Conservation (phyloP, 192 early-diverging fungal genomes). For the Coemansia sp. region DNA sequence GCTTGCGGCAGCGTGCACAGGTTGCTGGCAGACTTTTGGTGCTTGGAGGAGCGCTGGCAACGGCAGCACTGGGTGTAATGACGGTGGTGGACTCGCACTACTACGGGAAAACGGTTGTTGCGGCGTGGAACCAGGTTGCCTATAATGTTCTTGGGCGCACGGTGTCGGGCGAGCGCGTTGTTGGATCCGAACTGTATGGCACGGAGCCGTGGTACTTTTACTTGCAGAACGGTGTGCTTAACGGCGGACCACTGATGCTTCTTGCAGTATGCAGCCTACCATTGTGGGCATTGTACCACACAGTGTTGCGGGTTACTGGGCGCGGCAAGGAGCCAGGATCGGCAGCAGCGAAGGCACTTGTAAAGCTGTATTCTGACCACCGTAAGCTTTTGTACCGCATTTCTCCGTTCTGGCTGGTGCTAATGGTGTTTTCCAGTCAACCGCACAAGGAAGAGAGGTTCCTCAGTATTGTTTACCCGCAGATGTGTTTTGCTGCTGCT, state of each 20-base stretch:
- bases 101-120: conserved; percentile 67
- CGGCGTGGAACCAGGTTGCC: conserved; percentile 81
- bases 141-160: conserved; percentile 84
- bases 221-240: conserved; percentile 82
- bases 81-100: conserved; percentile 70
- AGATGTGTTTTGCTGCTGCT: conserved; percentile 76
- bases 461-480: conserved; percentile 85
- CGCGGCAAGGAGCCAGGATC: neutral
- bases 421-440: conserved; percentile 75
- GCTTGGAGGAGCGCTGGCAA: conserved; percentile 9
- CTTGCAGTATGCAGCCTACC: conserved; percentile 66
- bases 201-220: conserved; percentile 94
- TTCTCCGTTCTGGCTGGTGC: conserved; percentile 69
- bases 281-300: conserved; percentile 43
- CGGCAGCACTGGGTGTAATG: conserved; percentile 49
- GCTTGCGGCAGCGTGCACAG: neutral
- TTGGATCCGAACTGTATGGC: conserved; percentile 70
- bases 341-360: neutral
- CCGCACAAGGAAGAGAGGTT: conserved; percentile 99
- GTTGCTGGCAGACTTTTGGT: no score
- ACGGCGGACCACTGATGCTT: conserved; percentile 81
- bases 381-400: conserved; percentile 56
- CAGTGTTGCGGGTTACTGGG: neutral
- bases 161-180: no score
- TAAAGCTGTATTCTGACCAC: conserved; percentile 3